These are phyloP conservation scores for Acanthamoeba healyi DNA, from an alignment of 208 protist genomes.

Conservation along the genomic window DNA sequence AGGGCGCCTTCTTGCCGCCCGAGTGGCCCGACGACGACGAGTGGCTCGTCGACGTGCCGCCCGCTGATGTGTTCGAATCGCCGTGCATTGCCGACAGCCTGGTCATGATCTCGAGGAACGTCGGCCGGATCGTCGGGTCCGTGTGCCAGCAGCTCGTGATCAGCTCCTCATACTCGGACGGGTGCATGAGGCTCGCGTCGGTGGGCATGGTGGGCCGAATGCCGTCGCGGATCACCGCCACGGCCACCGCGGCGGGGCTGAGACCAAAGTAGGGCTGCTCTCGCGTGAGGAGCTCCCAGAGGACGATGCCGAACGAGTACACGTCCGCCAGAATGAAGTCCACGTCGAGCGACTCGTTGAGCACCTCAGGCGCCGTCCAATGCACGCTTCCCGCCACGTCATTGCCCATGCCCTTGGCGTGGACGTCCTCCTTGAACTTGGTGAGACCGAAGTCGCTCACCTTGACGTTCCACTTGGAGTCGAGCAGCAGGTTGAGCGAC, in stretches of 20 bases:
- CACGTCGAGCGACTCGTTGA: neutral
- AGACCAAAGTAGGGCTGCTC: neutral
- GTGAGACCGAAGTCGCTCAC: neutral
- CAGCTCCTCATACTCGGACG: neutral
- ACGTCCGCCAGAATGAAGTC: neutral
- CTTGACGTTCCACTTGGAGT: neutral
- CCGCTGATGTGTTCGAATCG: neutral
- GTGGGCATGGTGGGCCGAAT: neutral
- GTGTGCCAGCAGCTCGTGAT: neutral
- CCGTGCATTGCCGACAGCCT: neutral
- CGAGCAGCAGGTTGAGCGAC: slow-evolving; percentile 4
- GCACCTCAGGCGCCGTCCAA: neutral
- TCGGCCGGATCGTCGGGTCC: neutral
- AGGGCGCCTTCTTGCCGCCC: neutral
- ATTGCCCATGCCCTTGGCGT: neutral
- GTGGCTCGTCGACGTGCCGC: neutral
- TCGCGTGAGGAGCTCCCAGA: neutral
- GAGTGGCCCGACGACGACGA: neutral
- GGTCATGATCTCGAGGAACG: slow-evolving; percentile 47
- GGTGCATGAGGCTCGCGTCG: neutral
- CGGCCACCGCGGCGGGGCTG: neutral
- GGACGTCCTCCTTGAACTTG: neutral
- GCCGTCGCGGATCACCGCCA: neutral
- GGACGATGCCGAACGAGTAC: neutral
- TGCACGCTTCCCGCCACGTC: neutral